phyloP scores from a whole-genome alignment of 2,329 filamentous ascomycete species.

The Scorias spongiosa region DNA sequence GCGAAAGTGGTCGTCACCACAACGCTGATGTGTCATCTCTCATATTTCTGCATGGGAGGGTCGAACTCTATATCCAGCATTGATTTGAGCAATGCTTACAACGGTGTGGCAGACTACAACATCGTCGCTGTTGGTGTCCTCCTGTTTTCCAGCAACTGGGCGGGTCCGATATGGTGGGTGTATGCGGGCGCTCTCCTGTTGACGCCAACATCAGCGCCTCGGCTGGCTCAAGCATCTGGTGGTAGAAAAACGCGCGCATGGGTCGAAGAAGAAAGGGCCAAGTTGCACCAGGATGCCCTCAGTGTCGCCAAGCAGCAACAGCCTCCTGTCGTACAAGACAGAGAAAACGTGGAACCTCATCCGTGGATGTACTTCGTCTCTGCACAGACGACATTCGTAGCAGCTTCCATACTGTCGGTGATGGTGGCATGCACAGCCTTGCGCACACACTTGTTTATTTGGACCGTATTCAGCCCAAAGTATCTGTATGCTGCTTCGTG shows the following conservation, averaged over 20 bases:
- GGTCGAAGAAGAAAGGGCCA: slow-evolving; percentile 16
- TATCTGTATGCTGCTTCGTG: slow-evolving; percentile 87
- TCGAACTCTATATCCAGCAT: slow-evolving; percentile 94
- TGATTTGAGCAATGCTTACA: slow-evolving; percentile 88
- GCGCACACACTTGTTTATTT: slow-evolving; percentile 86
- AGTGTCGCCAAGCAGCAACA: neutral
- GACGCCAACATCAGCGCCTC: neutral
- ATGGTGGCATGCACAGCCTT: slow-evolving; percentile 80
- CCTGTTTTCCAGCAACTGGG: slow-evolving; percentile 84
- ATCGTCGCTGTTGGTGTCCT: slow-evolving; percentile 65
- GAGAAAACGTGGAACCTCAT: neutral
- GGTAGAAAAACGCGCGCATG: slow-evolving; percentile 6
- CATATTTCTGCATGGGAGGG: slow-evolving; percentile 82
- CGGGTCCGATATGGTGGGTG: slow-evolving; percentile 79
- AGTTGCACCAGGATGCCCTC: slow-evolving; percentile 12
- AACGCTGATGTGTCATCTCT: slow-evolving; percentile 62
- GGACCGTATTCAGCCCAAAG: slow-evolving; percentile 97
- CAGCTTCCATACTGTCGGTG: slow-evolving; percentile 51
- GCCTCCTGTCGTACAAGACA: slow-evolving; percentile 8
- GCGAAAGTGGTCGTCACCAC: slow-evolving; percentile 50
- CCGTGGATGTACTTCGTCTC: slow-evolving; percentile 36
- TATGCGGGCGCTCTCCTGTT: slow-evolving; percentile 37
- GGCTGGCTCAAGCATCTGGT: neutral
- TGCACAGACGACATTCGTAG: slow-evolving; percentile 55
- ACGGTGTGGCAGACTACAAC: slow-evolving; percentile 72